phyloP scores from a whole-genome alignment of 352 stramenopile species.

The Hyaloperonospora brassicae region DNA sequence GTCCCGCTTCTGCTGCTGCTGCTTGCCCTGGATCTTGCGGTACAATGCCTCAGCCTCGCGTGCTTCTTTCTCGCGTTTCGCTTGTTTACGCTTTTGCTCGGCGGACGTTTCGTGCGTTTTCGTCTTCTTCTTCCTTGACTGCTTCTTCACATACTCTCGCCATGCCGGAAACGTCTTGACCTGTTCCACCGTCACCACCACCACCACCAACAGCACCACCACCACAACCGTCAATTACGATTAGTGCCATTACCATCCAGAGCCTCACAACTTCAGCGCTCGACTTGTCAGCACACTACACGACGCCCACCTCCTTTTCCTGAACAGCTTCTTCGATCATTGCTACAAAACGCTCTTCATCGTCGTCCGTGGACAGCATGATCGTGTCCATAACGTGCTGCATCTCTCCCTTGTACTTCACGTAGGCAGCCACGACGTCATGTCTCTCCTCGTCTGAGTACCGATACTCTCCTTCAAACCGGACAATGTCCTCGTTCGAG shows the following conservation, averaged over 20 bases:
- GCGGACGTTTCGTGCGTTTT: constrained; percentile 29
- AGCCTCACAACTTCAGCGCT: not conserved
- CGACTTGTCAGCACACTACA: not conserved
- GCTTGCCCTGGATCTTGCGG: constrained; percentile 48
- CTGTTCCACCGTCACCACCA: constrained; percentile 3
- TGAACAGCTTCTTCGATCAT: constrained; percentile 67
- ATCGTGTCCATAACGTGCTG: constrained; percentile 71
- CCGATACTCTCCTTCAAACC: constrained; percentile 73
- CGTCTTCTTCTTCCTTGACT: constrained; percentile 21
- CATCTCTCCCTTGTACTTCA: constrained; percentile 74
- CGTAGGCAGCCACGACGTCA: constrained; percentile 76
- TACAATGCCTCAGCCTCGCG: constrained; percentile 55
- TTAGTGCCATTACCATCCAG: not conserved
- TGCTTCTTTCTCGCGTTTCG: constrained; percentile 52
- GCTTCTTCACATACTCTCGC: constrained; percentile 39
- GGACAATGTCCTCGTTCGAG: constrained; percentile 65
- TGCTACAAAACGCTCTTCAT: constrained; percentile 54
- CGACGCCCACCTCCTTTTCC: constrained; percentile 19
- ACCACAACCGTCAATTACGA: not conserved
- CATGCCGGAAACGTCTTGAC: constrained; percentile 36
- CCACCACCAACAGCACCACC: no score
- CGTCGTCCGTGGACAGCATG: constrained; percentile 83
- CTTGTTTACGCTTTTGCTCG: constrained; percentile 37
- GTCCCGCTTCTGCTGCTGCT: constrained; percentile 23
- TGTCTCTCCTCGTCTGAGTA: constrained; percentile 77